Base-by-base conservation (phyloP, 1,139 yeast genomes). In the Geotrichum klebahnii region DNA sequence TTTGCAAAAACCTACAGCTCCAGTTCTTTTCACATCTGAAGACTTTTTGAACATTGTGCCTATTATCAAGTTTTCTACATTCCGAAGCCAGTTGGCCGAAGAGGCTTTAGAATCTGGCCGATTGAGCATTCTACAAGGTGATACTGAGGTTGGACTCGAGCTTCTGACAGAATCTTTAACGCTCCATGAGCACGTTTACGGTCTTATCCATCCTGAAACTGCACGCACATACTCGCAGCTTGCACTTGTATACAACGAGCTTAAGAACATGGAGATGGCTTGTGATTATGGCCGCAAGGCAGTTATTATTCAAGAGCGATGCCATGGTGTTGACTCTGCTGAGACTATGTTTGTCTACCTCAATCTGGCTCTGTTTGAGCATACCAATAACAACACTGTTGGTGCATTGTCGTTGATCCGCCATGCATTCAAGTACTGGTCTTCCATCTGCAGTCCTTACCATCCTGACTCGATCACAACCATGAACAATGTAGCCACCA, bases 101-200 rank as follows among this genome's bases (percentile, higher is more conserved):
- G 94, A 89, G 61, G 79, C 90, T 35, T 79, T 85, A 71, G 87
- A 83, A 50, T 67, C 70, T 12, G 74, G 73, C n/a, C 60, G 68
- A 26, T 49, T 54, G 34, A 57, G 68, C 17, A 53, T 67, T 37
- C 39, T 48, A 10, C 58, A 57, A 16, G 67, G 63, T n/a, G 68
- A 69, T 22, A 56, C 57, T 37, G 66, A 66, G 2, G 55, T 60
- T 12, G 72, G 70, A 10, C 42, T 64, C 41, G 64, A 65, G 39
- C 74, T 87, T 48, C 71, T 89, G 59, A 70, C 75, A 33, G 96
- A 90, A 66, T 75, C 94, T 41, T 70, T 86, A 44, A 71, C 83
- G 3, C 75, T 88, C 51, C 80, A 81, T 58, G 96, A 90, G 65
- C 95, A 88, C 64, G 80, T 88, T 26, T 86, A 86, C 61, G 96